Evolutionary conservation across 1,139 yeast genomes (phyloP).

Genomic region (Nakaseomyces sp.): DNA sequence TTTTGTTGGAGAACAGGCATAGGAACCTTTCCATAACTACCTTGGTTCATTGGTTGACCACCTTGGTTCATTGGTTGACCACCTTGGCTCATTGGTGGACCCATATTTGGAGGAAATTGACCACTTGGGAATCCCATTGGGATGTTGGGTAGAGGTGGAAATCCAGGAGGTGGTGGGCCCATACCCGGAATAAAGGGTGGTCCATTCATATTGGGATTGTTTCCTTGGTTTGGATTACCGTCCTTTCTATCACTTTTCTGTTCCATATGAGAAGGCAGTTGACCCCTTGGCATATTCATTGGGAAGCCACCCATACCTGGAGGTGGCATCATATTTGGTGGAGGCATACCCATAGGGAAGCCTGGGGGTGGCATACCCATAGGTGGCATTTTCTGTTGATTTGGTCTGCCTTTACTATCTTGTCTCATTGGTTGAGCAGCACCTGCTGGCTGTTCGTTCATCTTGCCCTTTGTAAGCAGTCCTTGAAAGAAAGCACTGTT

Average conservation of each 20-base stretch:
- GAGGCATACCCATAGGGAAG: constrained; percentile 25
- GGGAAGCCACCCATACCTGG: constrained; percentile 10
- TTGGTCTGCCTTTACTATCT: constrained; percentile 6
- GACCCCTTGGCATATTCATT: constrained; percentile 1
- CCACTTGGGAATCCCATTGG: constrained; percentile 6
- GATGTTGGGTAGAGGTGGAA: constrained; percentile 3
- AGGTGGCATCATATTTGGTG: constrained; percentile 22
- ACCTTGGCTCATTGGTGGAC: no score
- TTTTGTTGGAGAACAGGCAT: not conserved
- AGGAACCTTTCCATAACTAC: not conserved
- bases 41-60: constrained; percentile 1
- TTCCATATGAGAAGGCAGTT: not conserved
- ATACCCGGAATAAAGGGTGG: not conserved
- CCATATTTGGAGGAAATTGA: constrained; percentile 7
- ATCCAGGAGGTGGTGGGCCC: constrained; percentile 8
- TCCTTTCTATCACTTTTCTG: not conserved
- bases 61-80: constrained; percentile 4
- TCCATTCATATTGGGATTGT: not conserved
- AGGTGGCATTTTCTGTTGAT: constrained; percentile 9
- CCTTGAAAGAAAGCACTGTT: constrained; percentile 27
- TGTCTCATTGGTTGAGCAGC: constrained; percentile 19
- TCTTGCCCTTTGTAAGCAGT: constrained; percentile 25
- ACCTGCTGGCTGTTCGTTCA: constrained; percentile 6
- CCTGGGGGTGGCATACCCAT: constrained; percentile 12
- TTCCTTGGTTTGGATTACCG: not conserved